Percentiles rank a stretch among this genome's conserved stretches.
These are phyloP conservation scores for Trametes hirsuta DNA, from an alignment of 1,284 basidiomycete species.

Conservation along the genomic window DNA sequence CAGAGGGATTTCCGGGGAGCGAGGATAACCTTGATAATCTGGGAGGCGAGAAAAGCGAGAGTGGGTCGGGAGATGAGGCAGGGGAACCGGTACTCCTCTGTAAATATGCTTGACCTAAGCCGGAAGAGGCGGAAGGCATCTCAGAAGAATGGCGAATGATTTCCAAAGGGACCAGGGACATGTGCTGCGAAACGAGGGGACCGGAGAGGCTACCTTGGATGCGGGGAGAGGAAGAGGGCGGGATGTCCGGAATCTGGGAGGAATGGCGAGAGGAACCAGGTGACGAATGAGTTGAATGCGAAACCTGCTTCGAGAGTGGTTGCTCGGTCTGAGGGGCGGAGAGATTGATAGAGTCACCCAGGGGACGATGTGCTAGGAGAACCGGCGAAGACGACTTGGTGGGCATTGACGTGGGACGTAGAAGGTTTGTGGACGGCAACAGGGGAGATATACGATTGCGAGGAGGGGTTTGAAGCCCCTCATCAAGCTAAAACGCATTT, in stretches of 20 bases:
- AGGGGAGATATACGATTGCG: neutral
- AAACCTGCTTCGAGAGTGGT: no score
- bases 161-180: no score
- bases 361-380: no score
- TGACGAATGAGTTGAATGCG: no score
- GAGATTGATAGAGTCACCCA: neutral
- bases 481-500: neutral
- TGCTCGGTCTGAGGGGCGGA: neutral
- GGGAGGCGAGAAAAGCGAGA: constrained; percentile 18
- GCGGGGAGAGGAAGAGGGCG: no score
- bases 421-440: neutral
- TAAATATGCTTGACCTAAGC: neutral
- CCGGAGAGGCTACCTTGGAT: no score
- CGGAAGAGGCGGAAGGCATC: no score
- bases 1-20: neutral
- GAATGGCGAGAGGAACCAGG: no score
- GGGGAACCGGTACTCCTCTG: constrained; percentile 13
- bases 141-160: no score
- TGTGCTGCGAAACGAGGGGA: no score
- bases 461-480: neutral
- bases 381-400: neutral
- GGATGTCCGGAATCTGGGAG: no score
- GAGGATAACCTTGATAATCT: neutral
- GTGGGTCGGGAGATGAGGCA: constrained; percentile 18
- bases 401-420: neutral